Evolutionary conservation across 2,329 filamentous ascomycete genomes (phyloP), one percentile per base, ranked within the genome.

Genomic region (Hypoxylon rubiginosum): DNA sequence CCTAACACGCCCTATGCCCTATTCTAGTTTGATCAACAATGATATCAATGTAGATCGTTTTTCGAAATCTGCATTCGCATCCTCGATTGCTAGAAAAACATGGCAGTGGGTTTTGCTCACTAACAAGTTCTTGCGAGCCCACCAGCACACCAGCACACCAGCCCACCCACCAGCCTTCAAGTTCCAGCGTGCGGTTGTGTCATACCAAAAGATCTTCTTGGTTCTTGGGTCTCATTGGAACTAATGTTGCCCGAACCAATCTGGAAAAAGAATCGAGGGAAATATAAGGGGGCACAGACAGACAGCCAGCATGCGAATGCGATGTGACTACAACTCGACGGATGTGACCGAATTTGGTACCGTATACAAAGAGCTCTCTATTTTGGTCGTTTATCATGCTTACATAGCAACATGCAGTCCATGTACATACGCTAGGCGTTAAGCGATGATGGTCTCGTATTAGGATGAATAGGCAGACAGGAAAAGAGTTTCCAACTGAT

Each of bases 401-500:
- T 43, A 19, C 39, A 43, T n/a, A 43, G 39, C 39, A 43, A 7
- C 39, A 43, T 19, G n/a, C 39, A n/a, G 39, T 36, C 34, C 39
- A 43, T 19, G n/a, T 43, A 13, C 36, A 41, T 11, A 43, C 6
- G 10, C 39, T 19, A 19, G 39, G 39, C n/a, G 8, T 17, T 61
- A 45, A 21, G 41, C 41, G n/a, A 68, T 68, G 62, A 62, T 57
- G 39, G n/a, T n/a, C n/a, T 55, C 50, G 62, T 68, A 11, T 26
- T 10, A 19, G 10, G 2, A 15, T 13, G 21, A n/a, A n/a, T n/a
- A n/a, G n/a, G 17, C 2, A 13, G 28, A 48, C 11, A 21, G 11
- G 43, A 13, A 26, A 48, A 48, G 21, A 28, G 26, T 30, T n/a
- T 11, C 15, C 11, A 51, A 15, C 50, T 45, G 21, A 17, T 58